Conservation (phyloP, 2,329 filamentous ascomycete species). For the Scytalidium lignicola region DNA sequence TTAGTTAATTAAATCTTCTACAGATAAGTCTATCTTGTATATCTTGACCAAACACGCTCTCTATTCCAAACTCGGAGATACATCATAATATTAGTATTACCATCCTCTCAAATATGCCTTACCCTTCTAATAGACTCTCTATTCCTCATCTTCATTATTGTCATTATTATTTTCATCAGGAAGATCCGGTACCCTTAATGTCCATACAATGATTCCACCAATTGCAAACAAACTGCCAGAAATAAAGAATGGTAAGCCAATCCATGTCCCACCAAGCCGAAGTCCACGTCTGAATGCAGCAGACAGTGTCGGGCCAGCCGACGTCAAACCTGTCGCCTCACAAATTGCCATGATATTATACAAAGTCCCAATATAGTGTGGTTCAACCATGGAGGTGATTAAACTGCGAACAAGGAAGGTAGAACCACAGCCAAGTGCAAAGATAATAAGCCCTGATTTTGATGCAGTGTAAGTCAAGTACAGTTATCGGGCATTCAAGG, state of each 20-base stretch:
- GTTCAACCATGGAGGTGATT: constrained; percentile 48
- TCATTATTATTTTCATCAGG: background rate
- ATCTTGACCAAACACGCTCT: no score
- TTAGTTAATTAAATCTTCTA: no score
- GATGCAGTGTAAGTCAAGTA: background rate
- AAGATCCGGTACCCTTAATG: background rate
- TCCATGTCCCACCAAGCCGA: constrained; percentile 39
- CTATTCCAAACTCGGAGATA: no score
- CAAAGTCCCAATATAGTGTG: constrained; percentile 47
- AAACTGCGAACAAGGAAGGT: constrained; percentile 40
- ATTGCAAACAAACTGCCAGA: constrained; percentile 28
- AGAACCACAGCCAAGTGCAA: constrained; percentile 41
- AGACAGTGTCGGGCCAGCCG: constrained; percentile 42
- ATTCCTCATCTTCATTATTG: background rate
- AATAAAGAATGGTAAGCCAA: constrained; percentile 44
- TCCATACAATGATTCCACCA: background rate
- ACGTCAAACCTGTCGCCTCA: constrained; percentile 43
- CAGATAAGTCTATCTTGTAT: no score
- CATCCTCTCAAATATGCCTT: background rate
- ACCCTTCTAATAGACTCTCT: background rate
- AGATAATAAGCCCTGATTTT: constrained; percentile 35
- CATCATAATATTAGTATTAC: background rate
- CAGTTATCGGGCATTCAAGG: background rate
- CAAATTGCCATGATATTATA: constrained; percentile 48
- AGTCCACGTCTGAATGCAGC: constrained; percentile 41